phyloP scores from a whole-genome alignment of 192 early-diverging fungal species.

The Podila epicladia region DNA sequence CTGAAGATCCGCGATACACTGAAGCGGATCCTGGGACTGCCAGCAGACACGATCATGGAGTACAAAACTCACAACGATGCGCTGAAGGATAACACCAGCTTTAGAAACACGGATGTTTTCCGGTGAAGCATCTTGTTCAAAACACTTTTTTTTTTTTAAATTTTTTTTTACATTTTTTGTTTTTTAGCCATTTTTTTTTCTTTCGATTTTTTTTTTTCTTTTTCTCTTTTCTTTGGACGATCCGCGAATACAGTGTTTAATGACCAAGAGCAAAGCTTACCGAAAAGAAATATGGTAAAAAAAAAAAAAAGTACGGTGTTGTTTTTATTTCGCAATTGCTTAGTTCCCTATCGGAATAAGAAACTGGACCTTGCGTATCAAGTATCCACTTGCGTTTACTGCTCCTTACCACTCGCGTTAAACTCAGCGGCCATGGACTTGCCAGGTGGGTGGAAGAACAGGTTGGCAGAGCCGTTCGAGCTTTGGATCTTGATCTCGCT shows the following conservation, averaged over 20 bases:
- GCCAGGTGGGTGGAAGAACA: conserved; percentile 26
- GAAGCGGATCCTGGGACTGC: conserved; percentile 84
- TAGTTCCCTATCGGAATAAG: neutral
- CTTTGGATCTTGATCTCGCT: conserved; percentile 22
- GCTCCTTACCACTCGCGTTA: neutral
- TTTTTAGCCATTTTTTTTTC: neutral
- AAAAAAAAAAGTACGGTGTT: neutral
- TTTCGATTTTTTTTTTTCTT: conserved; percentile 7
- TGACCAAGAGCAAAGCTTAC: neutral
- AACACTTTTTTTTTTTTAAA: neutral
- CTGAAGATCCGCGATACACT: conserved; percentile 89
- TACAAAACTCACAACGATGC: conserved; percentile 95
- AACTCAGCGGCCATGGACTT: neutral
- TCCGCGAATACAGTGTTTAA: too few relatives aligned
- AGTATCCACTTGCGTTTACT: neutral
- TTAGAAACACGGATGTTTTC: conserved; percentile 84
- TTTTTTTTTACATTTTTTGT: neutral
- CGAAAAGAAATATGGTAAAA: neutral
- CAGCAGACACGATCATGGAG: conserved; percentile 88
- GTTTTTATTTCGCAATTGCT: neutral
- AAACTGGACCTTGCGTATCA: neutral
- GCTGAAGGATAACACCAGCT: conserved; percentile 86
- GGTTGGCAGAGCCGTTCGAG: conserved; percentile 16
- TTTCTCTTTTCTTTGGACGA: neutral
- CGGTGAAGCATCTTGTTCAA: conserved; percentile 41